These are phyloP conservation scores for Aureobasidium melanogenum DNA, from an alignment of 2,329 filamentous ascomycete species.

Conservation along the genomic window DNA sequence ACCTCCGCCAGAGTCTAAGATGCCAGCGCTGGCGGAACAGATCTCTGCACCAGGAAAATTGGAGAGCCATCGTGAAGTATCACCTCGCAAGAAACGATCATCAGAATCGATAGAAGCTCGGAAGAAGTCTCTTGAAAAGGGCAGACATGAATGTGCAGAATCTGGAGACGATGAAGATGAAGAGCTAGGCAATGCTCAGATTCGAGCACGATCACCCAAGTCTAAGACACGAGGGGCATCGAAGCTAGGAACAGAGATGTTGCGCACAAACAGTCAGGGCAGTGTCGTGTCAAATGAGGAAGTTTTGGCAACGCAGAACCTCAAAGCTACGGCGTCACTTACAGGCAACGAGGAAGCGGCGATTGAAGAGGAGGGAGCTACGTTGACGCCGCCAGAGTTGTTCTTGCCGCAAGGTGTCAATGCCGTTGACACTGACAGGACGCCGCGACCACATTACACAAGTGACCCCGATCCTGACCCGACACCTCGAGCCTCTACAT, in stretches of 20 bases:
- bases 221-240: slow-evolving; percentile 56
- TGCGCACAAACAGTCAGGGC: slow-evolving; percentile 90
- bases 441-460: not conserved
- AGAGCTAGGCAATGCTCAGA: slow-evolving; percentile 58
- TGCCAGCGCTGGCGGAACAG: slow-evolving; percentile 52
- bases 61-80: slow-evolving; percentile 23
- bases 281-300: slow-evolving; percentile 52
- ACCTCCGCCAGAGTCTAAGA: slow-evolving; percentile 23
- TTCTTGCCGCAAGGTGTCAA: slow-evolving; percentile 38
- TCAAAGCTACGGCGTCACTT: not conserved
- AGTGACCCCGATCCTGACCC: slow-evolving; percentile 30
- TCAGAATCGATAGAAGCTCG: slow-evolving; percentile 66
- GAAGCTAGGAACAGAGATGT: slow-evolving; percentile 93
- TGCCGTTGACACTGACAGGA: slow-evolving; percentile 18
- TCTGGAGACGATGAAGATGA: slow-evolving; percentile 95
- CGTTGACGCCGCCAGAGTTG: slow-evolving; percentile 43
- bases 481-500: slow-evolving; percentile 29
- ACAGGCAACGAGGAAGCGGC: slow-evolving; percentile 5
- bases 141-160: slow-evolving; percentile 61
- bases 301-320: slow-evolving; percentile 19
- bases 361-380: slow-evolving; percentile 23
- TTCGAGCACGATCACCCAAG: slow-evolving; percentile 44
- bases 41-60: slow-evolving; percentile 53
- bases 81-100: slow-evolving; percentile 56
- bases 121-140: slow-evolving; percentile 65